Conservation (phyloP, 2,329 filamentous ascomycete genomes). For the Mycosphaerella sp. region DNA sequence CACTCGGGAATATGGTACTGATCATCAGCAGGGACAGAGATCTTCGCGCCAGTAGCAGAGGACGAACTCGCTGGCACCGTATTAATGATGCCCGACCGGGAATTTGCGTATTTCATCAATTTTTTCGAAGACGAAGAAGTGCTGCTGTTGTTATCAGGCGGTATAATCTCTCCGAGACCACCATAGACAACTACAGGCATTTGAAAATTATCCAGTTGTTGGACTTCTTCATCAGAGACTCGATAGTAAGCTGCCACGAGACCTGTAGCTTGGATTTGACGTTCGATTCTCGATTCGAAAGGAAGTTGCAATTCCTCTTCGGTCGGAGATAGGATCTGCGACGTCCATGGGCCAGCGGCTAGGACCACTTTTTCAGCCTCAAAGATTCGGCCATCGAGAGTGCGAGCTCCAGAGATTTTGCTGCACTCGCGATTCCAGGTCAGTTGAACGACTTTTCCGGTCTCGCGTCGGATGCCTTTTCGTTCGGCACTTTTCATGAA, state of each 20-base stretch:
- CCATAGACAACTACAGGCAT: constrained; percentile 52
- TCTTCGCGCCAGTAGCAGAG: constrained; percentile 44
- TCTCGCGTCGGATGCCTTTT: constrained; percentile 43
- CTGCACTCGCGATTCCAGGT: constrained; percentile 32
- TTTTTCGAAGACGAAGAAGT: constrained; percentile 44
- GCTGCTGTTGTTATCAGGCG: too few species aligned
- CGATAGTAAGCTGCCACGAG: constrained; percentile 55
- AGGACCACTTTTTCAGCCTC: constrained; percentile 51
- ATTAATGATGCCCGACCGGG: constrained; percentile 52
- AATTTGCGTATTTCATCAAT: constrained; percentile 57
- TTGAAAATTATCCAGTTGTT: constrained; percentile 37
- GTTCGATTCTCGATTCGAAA: constrained; percentile 44
- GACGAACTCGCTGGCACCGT: constrained; percentile 32
- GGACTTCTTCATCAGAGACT: constrained; percentile 46
- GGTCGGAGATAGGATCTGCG: constrained; percentile 46
- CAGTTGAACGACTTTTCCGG: constrained; percentile 43
- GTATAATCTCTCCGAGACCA: constrained; percentile 42
- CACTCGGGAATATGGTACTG: constrained; percentile 18
- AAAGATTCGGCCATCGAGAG: constrained; percentile 44
- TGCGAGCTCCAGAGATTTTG: constrained; percentile 43
- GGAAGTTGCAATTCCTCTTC: constrained; percentile 42
- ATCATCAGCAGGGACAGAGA: constrained; percentile 44
- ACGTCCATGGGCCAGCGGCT: constrained; percentile 54
- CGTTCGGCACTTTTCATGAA: constrained; percentile 43
- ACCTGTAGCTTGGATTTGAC: constrained; percentile 54